Base-by-base conservation (phyloP, 371 early-diverging fungal species). In the Saksenaea oblongispora region DNA sequence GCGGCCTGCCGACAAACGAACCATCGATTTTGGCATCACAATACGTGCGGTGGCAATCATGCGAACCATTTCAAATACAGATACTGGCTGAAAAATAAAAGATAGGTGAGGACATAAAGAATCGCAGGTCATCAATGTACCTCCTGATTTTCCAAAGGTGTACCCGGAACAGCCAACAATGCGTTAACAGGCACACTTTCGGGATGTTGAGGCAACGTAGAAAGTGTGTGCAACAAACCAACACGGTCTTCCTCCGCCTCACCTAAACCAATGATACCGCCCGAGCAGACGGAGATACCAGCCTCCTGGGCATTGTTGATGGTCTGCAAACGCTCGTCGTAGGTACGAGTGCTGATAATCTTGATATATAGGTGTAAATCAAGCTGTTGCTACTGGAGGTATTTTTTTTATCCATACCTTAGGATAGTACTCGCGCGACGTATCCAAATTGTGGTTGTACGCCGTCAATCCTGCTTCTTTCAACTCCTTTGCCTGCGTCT, bases 371-470 rank as follows among this genome's bases (percentile, higher is more conserved):
- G n/a, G n/a, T 34, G 11, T 42, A 28, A 8, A 26, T 9, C 27
- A 24, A 10, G 47, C 34, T 31, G 35, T 42, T 53, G 10, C 28
- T 27, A 26, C 5, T 3, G 5, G 7, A 17, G 22, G 51, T 0
- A 5, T 2, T 2, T 31, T 7, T 31, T 31, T 31, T n/a, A 34
- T 22, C 13, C 9, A 61, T 67, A 79, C 80, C 73, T 88, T 91
- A 63, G 91, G 87, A 66, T 92, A 92, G 74, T 78, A 87, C 70
- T 91, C 92, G 63, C 90, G 84, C 14, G 87, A 87, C 22, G 92
- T 92, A 75, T 92, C 92, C 67, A 91, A 76, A 70, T 92, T 92
- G 75, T 92, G 93, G 78, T 92, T 92, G 76, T 92, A 92, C 26
- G 93, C 93, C 24, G 91, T 90, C 69, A 92, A 72, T 34, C 93